These are phyloP conservation scores for Sphagnum contortum DNA, from an alignment of 225 moss, liverwort and hornwort species.

Conservation along the genomic window DNA sequence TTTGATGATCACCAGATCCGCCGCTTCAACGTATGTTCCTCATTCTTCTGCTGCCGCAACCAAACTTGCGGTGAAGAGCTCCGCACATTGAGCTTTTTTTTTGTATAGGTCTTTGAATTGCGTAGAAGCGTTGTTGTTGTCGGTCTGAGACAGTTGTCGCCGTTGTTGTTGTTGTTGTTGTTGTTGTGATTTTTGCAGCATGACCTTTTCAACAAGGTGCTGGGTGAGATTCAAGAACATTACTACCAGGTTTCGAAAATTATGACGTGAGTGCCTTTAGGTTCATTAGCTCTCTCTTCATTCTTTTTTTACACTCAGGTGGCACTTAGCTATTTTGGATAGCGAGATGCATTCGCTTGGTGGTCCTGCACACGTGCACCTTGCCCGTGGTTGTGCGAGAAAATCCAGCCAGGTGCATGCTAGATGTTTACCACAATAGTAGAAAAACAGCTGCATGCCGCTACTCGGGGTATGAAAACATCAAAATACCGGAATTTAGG, in stretches of 20 bases:
- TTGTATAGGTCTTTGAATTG: not conserved
- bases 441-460: too few relatives aligned
- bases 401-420: too few relatives aligned
- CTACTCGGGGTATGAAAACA: too few relatives aligned
- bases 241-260: constrained; percentile 67
- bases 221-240: constrained; percentile 83
- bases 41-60: not conserved
- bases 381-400: too few relatives aligned
- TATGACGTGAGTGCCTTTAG: constrained; percentile 47
- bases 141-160: not conserved
- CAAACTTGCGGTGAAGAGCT: too few relatives aligned
- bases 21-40: constrained; percentile 38
- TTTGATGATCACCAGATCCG: constrained; percentile 44
- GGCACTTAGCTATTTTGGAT: not conserved
- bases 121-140: constrained; percentile 7
- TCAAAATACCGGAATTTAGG: too few relatives aligned
- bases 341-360: not conserved
- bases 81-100: too few relatives aligned
- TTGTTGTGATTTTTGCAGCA: constrained; percentile 32
- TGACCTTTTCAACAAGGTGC: constrained; percentile 78
- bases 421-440: too few relatives aligned
- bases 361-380: too few relatives aligned
- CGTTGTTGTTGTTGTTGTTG: not conserved
- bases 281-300: not conserved
- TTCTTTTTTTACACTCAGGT: not conserved